phyloP scores from a whole-genome alignment of 345 rosid genomes.

The Sapria himalayana region DNA sequence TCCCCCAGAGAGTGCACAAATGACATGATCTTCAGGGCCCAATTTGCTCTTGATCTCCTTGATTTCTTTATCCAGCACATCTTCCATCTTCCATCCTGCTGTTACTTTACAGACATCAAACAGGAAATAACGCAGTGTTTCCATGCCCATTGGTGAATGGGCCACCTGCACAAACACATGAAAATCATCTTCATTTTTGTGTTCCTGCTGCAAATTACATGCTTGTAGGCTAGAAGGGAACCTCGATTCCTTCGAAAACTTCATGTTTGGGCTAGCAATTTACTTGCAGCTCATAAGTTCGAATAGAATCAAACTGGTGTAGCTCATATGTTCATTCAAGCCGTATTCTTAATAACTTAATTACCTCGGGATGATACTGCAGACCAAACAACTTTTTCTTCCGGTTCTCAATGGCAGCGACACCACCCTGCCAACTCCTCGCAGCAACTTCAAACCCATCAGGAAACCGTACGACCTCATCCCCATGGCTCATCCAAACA shows the following conservation, averaged over 20 bases:
- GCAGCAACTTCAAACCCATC: constrained; percentile 61
- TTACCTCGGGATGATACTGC: constrained; percentile 95
- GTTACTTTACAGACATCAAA: constrained; percentile 50
- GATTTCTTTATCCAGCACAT: constrained; percentile 77
- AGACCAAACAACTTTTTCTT: constrained; percentile 55
- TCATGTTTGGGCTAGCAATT: too few species aligned
- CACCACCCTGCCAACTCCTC: constrained; percentile 52
- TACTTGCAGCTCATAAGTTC: too few species aligned
- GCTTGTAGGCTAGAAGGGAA: too few species aligned
- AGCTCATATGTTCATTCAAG: too few species aligned
- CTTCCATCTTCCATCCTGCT: constrained; percentile 86
- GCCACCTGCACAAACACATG: constrained; percentile 40
- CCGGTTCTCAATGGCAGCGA: constrained; percentile 56
- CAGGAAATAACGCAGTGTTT: constrained; percentile 50
- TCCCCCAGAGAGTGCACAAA: constrained; percentile 90
- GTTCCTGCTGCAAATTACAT: too few species aligned
- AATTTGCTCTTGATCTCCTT: constrained; percentile 42
- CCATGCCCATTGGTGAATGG: constrained; percentile 93
- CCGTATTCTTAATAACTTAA: too few species aligned
- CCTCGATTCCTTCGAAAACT: too few species aligned
- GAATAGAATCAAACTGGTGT: too few species aligned
- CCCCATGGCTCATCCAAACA: constrained; percentile 99
- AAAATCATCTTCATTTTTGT: constrained; percentile 2
- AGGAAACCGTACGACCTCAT: constrained; percentile 55
- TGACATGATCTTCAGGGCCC: constrained; percentile 66